Evolutionary conservation across 2,329 filamentous ascomycete genomes (phyloP).

Genomic region (Colletotrichum melonis): DNA sequence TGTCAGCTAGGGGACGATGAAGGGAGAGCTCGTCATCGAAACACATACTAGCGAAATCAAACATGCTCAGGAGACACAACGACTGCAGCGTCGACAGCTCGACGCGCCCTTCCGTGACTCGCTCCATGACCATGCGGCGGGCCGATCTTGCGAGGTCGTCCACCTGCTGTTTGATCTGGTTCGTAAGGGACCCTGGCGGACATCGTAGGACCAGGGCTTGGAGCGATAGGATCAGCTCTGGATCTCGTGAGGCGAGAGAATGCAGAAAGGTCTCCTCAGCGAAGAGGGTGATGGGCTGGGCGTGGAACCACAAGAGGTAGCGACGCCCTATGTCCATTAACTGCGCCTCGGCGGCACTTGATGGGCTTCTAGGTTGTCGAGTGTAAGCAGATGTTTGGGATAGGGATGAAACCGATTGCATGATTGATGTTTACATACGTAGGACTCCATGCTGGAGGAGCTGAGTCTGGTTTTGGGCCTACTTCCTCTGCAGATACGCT

Average conservation of each 20-base stretch:
- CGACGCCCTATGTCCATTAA: conserved; percentile 5
- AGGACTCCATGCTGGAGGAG: background rate
- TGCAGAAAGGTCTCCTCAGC: conserved; percentile 51
- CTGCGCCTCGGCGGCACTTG: background rate
- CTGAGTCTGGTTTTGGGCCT: background rate
- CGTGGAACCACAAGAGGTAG: conserved; percentile 60
- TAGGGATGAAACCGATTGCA: accelerated
- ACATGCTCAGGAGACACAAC: conserved; percentile 49
- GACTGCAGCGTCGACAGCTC: conserved; percentile 52
- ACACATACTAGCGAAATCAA: conserved; percentile 48
- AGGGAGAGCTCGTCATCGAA: no score
- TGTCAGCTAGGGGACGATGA: no score
- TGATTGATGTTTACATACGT: background rate
- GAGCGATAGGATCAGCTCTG: conserved; percentile 47
- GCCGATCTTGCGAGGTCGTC: background rate
- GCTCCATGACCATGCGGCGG: conserved; percentile 45
- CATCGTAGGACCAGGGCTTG: conserved; percentile 57
- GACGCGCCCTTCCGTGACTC: conserved; percentile 47
- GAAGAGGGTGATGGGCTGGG: conserved; percentile 62
- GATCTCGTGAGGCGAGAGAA: conserved; percentile 50
- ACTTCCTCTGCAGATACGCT: background rate
- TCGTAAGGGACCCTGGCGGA: conserved; percentile 24
- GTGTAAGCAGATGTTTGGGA: background rate
- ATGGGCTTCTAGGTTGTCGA: background rate
- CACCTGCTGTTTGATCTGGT: background rate